Evolutionary conservation across 1,139 yeast genomes (phyloP), one percentile per base, ranked within the genome.

Genomic region (Suhomyces panamericanus): DNA sequence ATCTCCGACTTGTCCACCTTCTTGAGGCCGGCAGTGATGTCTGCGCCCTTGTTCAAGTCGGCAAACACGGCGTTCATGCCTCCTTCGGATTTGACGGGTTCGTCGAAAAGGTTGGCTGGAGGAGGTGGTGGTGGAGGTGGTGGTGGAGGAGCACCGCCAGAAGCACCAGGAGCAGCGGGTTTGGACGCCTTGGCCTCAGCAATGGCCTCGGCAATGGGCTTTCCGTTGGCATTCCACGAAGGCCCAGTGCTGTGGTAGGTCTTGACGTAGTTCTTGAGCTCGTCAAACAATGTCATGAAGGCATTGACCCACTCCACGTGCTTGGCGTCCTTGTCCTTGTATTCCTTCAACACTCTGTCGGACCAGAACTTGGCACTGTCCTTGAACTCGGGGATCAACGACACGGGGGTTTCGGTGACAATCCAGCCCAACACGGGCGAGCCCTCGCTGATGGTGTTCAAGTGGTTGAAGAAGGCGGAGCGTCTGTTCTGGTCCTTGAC

Each of bases 281-380:
- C 84, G 51, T 84, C 88, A 60, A 90, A 83, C 31, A 88, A 68
- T 13, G 70, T 65, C 56, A 80, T 64, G 58, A 83, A 87, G 17
- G 67, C 61, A 51, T 83, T 81, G 20, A 85, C 96, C 98, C 98
- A 93, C 43, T 84, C 86, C 17, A 78, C 83, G 44, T 87, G 87
- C 20, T 58, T 57, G 46, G 79, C 75, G 54, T 85, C 91, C 46
- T 78, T 70, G 11, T 83, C 95, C 63, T 80, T 88, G 69, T 70
- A 82, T 50, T 89, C 96, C 66, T 90, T 91, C 64, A 90, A 68
- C 34, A 91, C 85, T 57, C 96, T 79, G 67, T 95, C 91, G 27
- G 96, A 81, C 89, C 96, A 95, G 67, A 91, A 95, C 61, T 86
- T 93, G 32, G 96, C 89, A 34, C 95, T 81, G 58, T 95, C 99